These are phyloP conservation scores for Tricholoma terreum DNA, from an alignment of 768 basidiomycete genomes.

Conservation along the genomic window DNA sequence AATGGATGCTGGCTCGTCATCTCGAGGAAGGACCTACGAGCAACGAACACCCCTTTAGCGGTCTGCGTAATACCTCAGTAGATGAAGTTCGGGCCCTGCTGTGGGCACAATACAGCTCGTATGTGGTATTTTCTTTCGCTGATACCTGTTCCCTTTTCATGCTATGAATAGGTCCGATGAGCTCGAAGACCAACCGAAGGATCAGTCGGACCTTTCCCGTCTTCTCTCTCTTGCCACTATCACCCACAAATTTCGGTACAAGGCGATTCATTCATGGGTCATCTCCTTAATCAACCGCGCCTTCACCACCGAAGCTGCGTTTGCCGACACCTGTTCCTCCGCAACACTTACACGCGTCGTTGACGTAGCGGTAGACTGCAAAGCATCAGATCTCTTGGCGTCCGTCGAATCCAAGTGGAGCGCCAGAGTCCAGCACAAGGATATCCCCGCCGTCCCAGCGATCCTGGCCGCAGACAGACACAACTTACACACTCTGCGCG, in stretches of 20 bases:
- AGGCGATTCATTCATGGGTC: conserved; percentile 44
- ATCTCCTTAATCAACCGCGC: conserved; percentile 31
- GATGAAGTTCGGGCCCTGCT: conserved; percentile 51
- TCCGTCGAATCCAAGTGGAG: conserved; percentile 28
- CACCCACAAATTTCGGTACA: conserved; percentile 48
- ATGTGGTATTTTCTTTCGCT: conserved; percentile 19
- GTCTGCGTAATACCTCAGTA: conserved; percentile 25
- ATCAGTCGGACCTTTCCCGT: conserved; percentile 38
- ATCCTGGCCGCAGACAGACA: conserved; percentile 34
- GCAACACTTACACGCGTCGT: conserved; percentile 28
- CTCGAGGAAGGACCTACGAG: conserved; percentile 11
- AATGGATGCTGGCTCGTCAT: conserved; percentile 7
- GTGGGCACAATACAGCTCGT: conserved; percentile 53
- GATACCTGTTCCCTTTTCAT: not conserved
- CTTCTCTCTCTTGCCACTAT: conserved; percentile 45
- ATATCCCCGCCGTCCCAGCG: conserved; percentile 35
- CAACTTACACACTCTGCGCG: conserved; percentile 29
- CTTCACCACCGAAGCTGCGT: conserved; percentile 20
- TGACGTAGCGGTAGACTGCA: conserved; percentile 24
- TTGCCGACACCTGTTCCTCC: conserved; percentile 34
- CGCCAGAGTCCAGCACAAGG: conserved; percentile 25
- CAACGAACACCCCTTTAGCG: conserved; percentile 34
- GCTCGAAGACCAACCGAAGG: conserved; percentile 38
- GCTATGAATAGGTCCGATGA: conserved; percentile 38
- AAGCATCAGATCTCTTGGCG: conserved; percentile 20